Conservation (phyloP, 345 rosid species). For the Erucastrum elatum region DNA sequence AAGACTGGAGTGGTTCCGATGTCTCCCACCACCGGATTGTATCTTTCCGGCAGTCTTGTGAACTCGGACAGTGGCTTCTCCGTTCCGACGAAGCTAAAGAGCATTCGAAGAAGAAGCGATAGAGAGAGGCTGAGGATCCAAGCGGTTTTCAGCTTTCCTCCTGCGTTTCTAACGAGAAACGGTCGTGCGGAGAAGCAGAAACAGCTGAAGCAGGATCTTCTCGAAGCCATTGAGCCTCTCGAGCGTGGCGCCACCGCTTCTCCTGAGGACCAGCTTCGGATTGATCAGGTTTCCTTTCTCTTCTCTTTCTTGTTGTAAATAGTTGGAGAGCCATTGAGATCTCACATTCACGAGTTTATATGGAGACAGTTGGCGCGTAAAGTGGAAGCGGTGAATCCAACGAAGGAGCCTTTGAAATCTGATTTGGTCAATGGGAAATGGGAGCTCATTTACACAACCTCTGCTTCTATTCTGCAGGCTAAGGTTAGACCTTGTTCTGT, state of each 20-base stretch:
- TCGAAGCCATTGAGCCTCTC: slow-evolving; percentile 68
- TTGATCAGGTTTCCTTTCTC: slow-evolving; percentile 58
- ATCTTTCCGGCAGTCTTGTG: slow-evolving; percentile 32
- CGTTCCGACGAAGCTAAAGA: slow-evolving; percentile 15
- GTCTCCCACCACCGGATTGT: slow-evolving; percentile 24
- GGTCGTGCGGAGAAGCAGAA: slow-evolving; percentile 53
- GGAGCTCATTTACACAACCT: slow-evolving; percentile 94
- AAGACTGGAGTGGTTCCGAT: slow-evolving; percentile 30
- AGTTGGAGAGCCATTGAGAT: not conserved
- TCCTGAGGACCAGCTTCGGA: slow-evolving; percentile 69
- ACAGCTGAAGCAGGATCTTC: slow-evolving; percentile 66
- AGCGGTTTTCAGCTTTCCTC: slow-evolving; percentile 69
- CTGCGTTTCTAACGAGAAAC: slow-evolving; percentile 67
- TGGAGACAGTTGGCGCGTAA: slow-evolving; percentile 61
- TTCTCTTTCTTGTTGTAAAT: not conserved
- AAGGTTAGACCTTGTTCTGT: slow-evolving; percentile 43
- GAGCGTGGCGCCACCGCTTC: slow-evolving; percentile 81
- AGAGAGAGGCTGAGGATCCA: slow-evolving; percentile 33
- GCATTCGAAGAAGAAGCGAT: slow-evolving; percentile 51
- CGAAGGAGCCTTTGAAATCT: slow-evolving; percentile 78
- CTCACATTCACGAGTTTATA: not conserved
- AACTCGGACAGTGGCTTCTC: slow-evolving; percentile 25
- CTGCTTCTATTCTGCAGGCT: slow-evolving; percentile 75
- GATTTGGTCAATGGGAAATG: slow-evolving; percentile 78
- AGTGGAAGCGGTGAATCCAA: slow-evolving; percentile 78